Base-by-base conservation (phyloP, 2,329 filamentous ascomycete genomes). In the Rutstroemia sp. region DNA sequence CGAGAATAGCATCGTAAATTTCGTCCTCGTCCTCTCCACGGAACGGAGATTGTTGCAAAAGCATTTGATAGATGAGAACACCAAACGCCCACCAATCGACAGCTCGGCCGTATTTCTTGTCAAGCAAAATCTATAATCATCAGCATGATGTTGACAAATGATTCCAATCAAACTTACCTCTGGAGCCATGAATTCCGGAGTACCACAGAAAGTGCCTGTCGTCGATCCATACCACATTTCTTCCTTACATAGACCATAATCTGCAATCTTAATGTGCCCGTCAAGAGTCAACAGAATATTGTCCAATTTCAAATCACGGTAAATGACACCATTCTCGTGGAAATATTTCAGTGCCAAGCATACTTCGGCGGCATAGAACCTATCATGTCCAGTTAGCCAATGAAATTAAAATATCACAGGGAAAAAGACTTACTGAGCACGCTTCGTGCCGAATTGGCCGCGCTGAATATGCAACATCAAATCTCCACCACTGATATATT, bases 61-160 rank as follows among this genome's bases (percentile, higher is more conserved):
- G 87, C 95, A 99, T 99, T 73, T 99, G 94, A 76, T 99, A 99
- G 67, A 99, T 99, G 66, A 99, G 77, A 34, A 99, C 94, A 71
- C 94, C 94, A 73, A 99, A 99, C 6, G 95, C 95, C 94, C 94
- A 99, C 94, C 94, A 99, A 72, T 99, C 94, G 45, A 99, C 94
- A 16, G 94, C 90, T 58, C 94, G 87, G 47, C 92, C 92, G 68
- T 99, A 99, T 71, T 96, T 97, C 79, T 99, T 99, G 72, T 99
- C 94, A 57, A 97, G 79, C 38, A 99, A 77, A 74, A 99, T 99
- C 87, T 95, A 46, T 4, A 6, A 34, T 18, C 60, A 63, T 68
- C 53, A 77, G 73, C 39, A 57, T 39, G 25, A 34, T 34, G 14
- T 21, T 7, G 19, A 9, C 48, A 27, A 45, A 21, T n/a, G 65